Base-by-base conservation (phyloP, 176 grass and related monocot genomes). In the Aegilops sharonensis region DNA sequence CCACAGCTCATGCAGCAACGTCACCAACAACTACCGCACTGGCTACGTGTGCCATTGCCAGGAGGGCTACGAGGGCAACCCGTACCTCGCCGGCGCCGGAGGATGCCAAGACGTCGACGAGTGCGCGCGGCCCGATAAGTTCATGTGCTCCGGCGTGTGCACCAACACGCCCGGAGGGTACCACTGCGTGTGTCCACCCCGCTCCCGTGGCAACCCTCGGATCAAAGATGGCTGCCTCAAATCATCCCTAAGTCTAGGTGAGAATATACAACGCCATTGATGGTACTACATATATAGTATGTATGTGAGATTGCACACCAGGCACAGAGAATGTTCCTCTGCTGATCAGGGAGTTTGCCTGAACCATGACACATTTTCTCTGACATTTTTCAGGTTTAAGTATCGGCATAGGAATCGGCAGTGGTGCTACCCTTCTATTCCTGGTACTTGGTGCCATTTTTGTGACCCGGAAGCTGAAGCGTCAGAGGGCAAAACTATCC, bases 51-150 rank as follows among this genome's bases (percentile, higher is more conserved):
- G 86, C 60, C 23, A 0, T 6, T 87, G 86, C 70, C 0, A 30
- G 5, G 0, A 4, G 0, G 88, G 93, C 1, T 94, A 87, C 66
- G 8, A 88, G 3, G 93, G 90, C n/a, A 92, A 92, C 71, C 93
- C 93, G 5, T 94, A 92, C 74, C 2, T 88, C 14, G 4, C 20
- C 68, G 50, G 52, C 14, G 6, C 10, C 68, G 50, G 42, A 24
- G 93, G 93, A 82, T 94, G 93, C 80, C 40, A 86, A 80, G 83
- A 85, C 31, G 35, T 77, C 72, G 1, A 85, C 43, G 83, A 85
- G 83, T 85, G 83, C 21, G 6, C 3, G 66, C 31, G 10, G 18
- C 18, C 30, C 2, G 45, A 0, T 11, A 30, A 2, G 39, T 84
- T 72, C 83, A 25, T 17, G 15, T 86, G 84, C 84, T 78, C 3